Evolutionary conservation across 495 filamentous ascomycete species (phyloP), one percentile per base, ranked within the genome.

Genomic region (Clohesyomyces aquaticus): DNA sequence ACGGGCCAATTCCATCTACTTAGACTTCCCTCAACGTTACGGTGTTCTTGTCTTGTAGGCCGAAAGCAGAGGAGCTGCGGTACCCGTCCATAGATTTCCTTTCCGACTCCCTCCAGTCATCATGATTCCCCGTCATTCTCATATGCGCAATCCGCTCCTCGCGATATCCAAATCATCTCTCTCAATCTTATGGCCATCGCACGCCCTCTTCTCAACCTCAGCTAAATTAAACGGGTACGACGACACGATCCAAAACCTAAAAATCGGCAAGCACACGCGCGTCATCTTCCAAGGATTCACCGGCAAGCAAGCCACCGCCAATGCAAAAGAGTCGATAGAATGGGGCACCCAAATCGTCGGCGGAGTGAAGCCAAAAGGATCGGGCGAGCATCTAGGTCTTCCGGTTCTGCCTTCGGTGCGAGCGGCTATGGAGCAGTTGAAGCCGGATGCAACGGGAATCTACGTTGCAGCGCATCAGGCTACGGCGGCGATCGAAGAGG

Each of bases 211-310:
- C 63, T 81, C 80, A 1, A 77, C 75, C 2, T 77, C 75, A 2
- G 64, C 73, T 8, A 67, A 67, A 58, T 58, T 27, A 0, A 52
- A 71, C 4, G 72, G 66, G 32, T 87, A 87, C 72, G 78, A 80
- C 12, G 82, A 88, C 63, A 96, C 91, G 0, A 81, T 93, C 4
- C 77, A 77, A 1, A 91, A 91, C 62, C 79, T 96, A 41, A 91
- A 86, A 57, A 91, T 96, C 56, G 88, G 88, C 3, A 80, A 80
- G 8, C 83, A 92, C 73, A 96, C 92, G 0, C 79, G 83, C 12
- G 90, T 96, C 38, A 84, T 96, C 48, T 96, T 89, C 69, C 91
- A 96, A 75, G 91, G 92, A 0, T 96, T 95, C 74, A 96, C 91
- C 25, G 92, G 92, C 43, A 69, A 65, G 45, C 70, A 88, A 77